These are phyloP conservation scores for Brettanomyces nanus DNA, from an alignment of 805 yeast genomes.

Conservation along the genomic window DNA sequence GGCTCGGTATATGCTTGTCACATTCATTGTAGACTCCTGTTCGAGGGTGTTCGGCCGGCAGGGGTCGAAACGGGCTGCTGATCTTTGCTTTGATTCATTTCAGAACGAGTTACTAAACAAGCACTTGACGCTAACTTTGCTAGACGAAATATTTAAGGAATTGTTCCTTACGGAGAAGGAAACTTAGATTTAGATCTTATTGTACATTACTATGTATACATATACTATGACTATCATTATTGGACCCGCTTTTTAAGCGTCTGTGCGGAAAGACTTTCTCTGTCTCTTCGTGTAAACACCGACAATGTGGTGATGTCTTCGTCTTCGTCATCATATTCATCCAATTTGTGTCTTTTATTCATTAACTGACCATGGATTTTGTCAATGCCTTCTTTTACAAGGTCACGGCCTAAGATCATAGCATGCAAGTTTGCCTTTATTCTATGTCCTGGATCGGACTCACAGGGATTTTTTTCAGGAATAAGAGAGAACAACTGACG, in stretches of 20 bases:
- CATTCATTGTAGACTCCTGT: constrained; percentile 54
- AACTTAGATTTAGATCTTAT: no score
- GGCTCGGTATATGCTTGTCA: constrained; percentile 45
- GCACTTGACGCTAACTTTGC: constrained; percentile 48
- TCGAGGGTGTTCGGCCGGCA: constrained; percentile 67
- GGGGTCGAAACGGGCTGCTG: constrained; percentile 56
- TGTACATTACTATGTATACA: no score
- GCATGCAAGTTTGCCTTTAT: neutral
- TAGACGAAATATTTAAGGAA: constrained; percentile 49
- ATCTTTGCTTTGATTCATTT: constrained; percentile 50
- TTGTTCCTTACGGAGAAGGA: constrained; percentile 36
- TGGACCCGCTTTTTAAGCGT: no score
- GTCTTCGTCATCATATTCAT: neutral
- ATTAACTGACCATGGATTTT: neutral
- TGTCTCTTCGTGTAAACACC: neutral
- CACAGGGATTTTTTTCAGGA: neutral
- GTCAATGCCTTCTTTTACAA: neutral
- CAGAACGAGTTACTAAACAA: constrained; percentile 69
- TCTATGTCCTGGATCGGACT: neutral
- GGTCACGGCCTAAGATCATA: neutral
- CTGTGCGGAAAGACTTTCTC: neutral
- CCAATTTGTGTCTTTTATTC: neutral
- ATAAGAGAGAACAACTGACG: neutral
- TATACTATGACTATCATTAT: no score
- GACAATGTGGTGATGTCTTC: neutral